Conservation (phyloP, 306 rosid species). For the Rosa multiflora region DNA sequence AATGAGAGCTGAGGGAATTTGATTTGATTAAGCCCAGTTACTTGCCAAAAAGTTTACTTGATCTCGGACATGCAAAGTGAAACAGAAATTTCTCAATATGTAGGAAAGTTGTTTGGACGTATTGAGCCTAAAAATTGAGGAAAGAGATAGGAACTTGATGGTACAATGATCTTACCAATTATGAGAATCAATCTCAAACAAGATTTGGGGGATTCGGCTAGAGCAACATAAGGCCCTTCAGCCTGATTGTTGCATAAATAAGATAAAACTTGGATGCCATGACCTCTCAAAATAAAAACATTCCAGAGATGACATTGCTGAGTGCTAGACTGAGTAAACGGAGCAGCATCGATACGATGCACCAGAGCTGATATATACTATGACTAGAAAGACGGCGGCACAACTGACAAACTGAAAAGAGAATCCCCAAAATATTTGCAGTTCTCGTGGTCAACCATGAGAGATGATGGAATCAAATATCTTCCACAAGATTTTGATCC, state of each 20-base stretch:
- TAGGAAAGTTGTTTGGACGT: too few relatives aligned
- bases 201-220: too few relatives aligned
- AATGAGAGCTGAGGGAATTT: too few relatives aligned
- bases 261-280: constrained; percentile 36
- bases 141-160: too few relatives aligned
- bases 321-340: background rate
- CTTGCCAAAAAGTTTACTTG: too few relatives aligned
- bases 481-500: constrained; percentile 44
- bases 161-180: too few relatives aligned
- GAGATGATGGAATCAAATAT: constrained; percentile 43
- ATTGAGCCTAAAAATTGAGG: too few relatives aligned
- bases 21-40: too few relatives aligned
- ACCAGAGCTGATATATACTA: constrained; percentile 18
- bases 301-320: constrained; percentile 3
- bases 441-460: constrained; percentile 74
- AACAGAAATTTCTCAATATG: too few relatives aligned
- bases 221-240: constrained; percentile 30
- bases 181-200: too few relatives aligned
- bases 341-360: constrained; percentile 51
- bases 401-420: constrained; percentile 65
- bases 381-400: constrained; percentile 33
- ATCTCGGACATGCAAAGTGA: too few relatives aligned
- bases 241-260: constrained; percentile 29
- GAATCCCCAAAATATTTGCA: constrained; percentile 68
- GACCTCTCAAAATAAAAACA: constrained; percentile 11